phyloP scores from a whole-genome alignment of 805 yeast species.

The Candida multigemmis region DNA sequence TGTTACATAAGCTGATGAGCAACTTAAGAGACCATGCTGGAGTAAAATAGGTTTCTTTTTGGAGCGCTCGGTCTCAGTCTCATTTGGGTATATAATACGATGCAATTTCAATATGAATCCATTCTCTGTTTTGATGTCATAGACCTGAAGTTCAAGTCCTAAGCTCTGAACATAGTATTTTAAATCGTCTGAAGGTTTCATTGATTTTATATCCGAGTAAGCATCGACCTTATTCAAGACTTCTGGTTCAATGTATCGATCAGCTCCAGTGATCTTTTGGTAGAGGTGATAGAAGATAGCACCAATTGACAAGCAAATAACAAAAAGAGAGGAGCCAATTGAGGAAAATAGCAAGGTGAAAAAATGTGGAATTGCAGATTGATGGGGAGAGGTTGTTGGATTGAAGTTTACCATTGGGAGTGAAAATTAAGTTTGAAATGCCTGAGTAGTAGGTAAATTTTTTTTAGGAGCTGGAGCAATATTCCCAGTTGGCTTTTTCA shows the following conservation, averaged over 20 bases:
- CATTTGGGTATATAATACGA: constrained; percentile 46
- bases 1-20: constrained; percentile 78
- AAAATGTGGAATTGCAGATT: constrained; percentile 11
- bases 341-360: constrained; percentile 14
- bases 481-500: too few relatives aligned
- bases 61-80: constrained; percentile 17
- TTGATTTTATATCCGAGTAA: constrained; percentile 21
- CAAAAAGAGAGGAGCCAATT: constrained; percentile 19
- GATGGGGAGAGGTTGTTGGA: too few relatives aligned
- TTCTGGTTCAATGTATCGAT: constrained; percentile 16
- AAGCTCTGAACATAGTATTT: constrained; percentile 58
- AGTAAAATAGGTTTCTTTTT: constrained; percentile 56
- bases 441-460: too few relatives aligned
- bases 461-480: too few relatives aligned
- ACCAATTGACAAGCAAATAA: constrained; percentile 12
- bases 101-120: constrained; percentile 68
- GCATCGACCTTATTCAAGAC: constrained; percentile 15
- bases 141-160: constrained; percentile 51
- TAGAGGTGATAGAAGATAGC: constrained; percentile 21
- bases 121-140: constrained; percentile 62
- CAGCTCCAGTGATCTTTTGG: constrained; percentile 19
- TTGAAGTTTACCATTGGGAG: too few relatives aligned
- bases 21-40: constrained; percentile 82
- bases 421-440: too few relatives aligned
- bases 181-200: constrained; percentile 37